Base-by-base conservation (phyloP, 352 stramenopile species). In the Phytopythium delawarense region DNA sequence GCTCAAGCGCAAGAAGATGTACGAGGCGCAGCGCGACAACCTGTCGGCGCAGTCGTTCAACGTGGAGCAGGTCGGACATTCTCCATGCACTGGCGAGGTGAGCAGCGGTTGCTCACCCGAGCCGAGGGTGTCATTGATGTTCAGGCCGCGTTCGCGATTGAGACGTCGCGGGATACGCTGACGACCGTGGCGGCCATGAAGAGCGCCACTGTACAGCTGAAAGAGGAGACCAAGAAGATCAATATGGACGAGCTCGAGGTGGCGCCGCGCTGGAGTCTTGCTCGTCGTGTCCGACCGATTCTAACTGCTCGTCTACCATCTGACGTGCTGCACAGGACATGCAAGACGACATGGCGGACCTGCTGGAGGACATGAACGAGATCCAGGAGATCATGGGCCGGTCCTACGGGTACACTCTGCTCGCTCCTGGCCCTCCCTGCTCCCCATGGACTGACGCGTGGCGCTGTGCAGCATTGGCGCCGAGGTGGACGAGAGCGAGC, bases 311-410 rank as follows among this genome's bases (percentile, higher is more conserved):
- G 13, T 18, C n/a, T 9, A 51, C 21, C 21, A 9, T 1, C 1
- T 20, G 20, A 21, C 30, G 32, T 18, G n/a, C 11, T 30, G 18
- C 16, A 37, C 63, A 96, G 84, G 93, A 98, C 65, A 74, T 98
- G 44, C 94, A 97, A 71, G 97, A 99, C 72, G 95, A 98, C 65
- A 96, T 99, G 87, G 95, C 94, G 2, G 92, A 99, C 35, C 75
- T 99, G 56, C 97, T 99, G 82, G 92, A 99, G 67, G 97, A 99
- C 63, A 98, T 99, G 82, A 97, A 98, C 66, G 96, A 99, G 71
- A 98, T 99, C 63, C 98, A 99, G 64, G 96, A 99, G 63, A 90
- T 96, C 46, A 88, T 99, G 72, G 95, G 94, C 11, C 87, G 92
- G 48, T 98, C 96, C 37, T 99, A 99, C 70, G 91, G 86, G 86